Base-by-base conservation (phyloP, 1,284 basidiomycete species). In the Hypsizygus ulmarius region DNA sequence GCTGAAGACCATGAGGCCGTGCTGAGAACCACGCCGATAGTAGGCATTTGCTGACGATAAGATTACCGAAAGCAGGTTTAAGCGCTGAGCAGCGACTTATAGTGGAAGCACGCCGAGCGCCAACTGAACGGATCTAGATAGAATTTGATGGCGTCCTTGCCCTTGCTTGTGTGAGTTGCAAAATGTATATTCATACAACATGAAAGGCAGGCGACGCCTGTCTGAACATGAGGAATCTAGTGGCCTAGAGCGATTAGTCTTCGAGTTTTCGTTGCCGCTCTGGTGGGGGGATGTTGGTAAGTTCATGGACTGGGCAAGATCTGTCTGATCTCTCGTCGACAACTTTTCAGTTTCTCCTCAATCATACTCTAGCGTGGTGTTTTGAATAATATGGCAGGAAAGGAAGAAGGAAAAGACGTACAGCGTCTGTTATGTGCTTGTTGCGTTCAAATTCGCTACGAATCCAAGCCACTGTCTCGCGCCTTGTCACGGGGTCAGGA, bases 391-490 rank as follows among this genome's bases (percentile, higher is more conserved):
- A 3, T 21, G 36, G 16, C 34, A 25, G 39, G 39, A 14, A 40
- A 47, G 34, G 14, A 14, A 11, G 12, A 27, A 44, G 16, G 21
- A 36, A 27, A 25, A 15, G 42, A 58, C 68, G 37, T 46, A 89
- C 88, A 54, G 72, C 62, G 61, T 89, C 81, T 7, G 70, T 64
- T 27, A 87, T 59, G 59, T 80, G 60, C 46, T 65, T 74, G 57
- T 81, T 82, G 49, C 79, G 70, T 59, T 88, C 83, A 54, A 90
- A 80, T 64, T 89, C 87, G 40, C 65, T 58, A 18, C 88, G 80
- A 61, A 90, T 78, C 86, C 87, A 90, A 15, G 61, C 60, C 7
- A 87, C 65, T 0, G 87, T 87, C 59, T 90, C 87, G 52, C 66
- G 64, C 45, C 87, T 75, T 27, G 82, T 71, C 42, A 59, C 58